A percentile compares a stretch with the other conserved stretches of the same genome.
These are phyloP conservation scores for Mrakia gelida DNA, from an alignment of 768 basidiomycete species.

Conservation along the genomic window DNA sequence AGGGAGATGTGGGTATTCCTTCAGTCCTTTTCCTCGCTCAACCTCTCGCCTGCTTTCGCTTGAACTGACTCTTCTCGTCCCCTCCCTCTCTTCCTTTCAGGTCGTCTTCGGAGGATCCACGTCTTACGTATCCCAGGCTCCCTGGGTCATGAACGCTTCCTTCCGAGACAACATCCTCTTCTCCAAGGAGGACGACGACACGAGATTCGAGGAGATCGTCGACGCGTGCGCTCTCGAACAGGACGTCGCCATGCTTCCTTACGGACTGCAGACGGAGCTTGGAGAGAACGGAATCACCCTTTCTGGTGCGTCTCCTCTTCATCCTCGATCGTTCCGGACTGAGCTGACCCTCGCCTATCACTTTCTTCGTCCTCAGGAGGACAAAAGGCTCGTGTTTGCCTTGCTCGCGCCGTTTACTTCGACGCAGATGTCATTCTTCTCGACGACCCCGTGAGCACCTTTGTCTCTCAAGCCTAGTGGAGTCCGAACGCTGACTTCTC, in stretches of 20 bases:
- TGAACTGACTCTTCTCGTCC: neutral
- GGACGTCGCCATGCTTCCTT: constrained; percentile 29
- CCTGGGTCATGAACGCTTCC: constrained; percentile 43
- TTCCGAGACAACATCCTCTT: constrained; percentile 53
- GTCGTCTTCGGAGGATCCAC: constrained; percentile 38
- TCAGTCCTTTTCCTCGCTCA: too few relatives aligned
- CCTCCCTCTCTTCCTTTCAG: too few relatives aligned
- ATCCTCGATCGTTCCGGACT: neutral
- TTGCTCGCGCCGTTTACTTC: constrained; percentile 40
- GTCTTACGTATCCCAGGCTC: constrained; percentile 42
- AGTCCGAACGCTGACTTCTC: neutral
- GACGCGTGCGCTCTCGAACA: constrained; percentile 38
- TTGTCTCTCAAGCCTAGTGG: too few relatives aligned
- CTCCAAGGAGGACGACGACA: constrained; percentile 33
- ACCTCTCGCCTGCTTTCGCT: neutral
- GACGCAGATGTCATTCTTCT: constrained; percentile 38
- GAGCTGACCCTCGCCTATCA: neutral
- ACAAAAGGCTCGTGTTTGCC: constrained; percentile 40
- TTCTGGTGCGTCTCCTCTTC: constrained; percentile 24
- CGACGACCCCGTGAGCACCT: constrained; percentile 24
- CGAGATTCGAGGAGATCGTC: constrained; percentile 35
- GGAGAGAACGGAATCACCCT: constrained; percentile 65
- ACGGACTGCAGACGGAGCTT: constrained; percentile 48
- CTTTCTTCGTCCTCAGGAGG: constrained; percentile 34
- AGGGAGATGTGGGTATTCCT: constrained; percentile 33